Conservation (phyloP, 441 rosid species). For the Raphanus hybrid region DNA sequence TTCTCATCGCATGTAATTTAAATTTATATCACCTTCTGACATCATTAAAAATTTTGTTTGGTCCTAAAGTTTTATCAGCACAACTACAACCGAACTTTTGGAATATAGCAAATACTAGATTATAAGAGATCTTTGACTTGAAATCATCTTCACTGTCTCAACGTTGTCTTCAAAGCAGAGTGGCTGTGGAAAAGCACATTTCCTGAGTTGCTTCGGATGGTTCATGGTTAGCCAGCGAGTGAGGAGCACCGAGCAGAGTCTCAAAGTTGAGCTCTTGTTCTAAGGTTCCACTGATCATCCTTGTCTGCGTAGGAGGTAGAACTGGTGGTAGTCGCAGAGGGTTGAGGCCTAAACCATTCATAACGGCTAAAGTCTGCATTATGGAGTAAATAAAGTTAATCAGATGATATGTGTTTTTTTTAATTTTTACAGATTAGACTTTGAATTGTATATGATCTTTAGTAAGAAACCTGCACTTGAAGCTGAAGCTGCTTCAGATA, state of each 20-base stretch:
- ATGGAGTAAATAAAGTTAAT: conserved; percentile 6
- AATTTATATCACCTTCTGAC: conserved; percentile 6
- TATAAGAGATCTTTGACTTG: not conserved
- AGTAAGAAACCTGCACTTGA: conserved; percentile 69
- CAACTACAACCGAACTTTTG: no score
- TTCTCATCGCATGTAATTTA: conserved; percentile 14
- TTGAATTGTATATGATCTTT: not conserved
- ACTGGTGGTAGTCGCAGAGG: conserved; percentile 36
- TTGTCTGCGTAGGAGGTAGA: conserved; percentile 21
- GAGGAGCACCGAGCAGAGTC: conserved; percentile 29
- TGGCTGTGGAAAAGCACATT: no score
- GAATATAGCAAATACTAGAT: no score
- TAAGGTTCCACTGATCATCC: conserved; percentile 17
- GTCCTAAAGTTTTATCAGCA: no score
- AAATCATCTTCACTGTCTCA: not conserved
- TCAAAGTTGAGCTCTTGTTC: conserved; percentile 24
- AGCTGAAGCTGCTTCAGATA: conserved; percentile 87
- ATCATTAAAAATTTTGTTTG: not conserved
- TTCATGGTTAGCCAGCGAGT: conserved; percentile 12
- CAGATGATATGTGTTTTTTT: not conserved
- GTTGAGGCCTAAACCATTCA: conserved; percentile 41
- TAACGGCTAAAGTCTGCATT: conserved; percentile 38
- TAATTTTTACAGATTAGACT: not conserved
- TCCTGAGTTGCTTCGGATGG: no score
- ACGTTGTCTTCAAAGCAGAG: no score